phyloP scores from a whole-genome alignment of 257 asterid species.

The Nicotiana otophora region DNA sequence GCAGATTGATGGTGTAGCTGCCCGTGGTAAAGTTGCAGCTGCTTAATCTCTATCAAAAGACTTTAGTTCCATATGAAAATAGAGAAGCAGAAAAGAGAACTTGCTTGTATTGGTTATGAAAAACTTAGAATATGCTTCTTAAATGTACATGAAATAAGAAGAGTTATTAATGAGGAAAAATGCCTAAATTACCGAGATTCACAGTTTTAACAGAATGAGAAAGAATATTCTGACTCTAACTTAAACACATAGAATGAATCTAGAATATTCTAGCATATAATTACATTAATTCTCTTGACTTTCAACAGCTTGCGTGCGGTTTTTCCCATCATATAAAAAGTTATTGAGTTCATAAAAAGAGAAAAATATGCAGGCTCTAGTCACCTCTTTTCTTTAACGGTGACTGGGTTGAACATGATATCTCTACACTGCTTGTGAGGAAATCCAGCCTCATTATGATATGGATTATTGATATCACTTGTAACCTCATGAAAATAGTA shows the following conservation, averaged over 20 bases:
- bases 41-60: not conserved
- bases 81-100: not conserved
- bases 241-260: not conserved
- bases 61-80: not conserved
- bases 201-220: not conserved
- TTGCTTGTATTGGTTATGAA: not conserved
- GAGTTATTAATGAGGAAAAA: not conserved
- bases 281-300: not conserved
- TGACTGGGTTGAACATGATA: not conserved
- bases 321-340: not conserved
- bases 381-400: not conserved
- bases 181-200: not conserved
- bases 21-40: not conserved
- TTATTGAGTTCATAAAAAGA: not conserved
- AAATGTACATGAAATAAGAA: not conserved
- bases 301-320: not conserved
- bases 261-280: not conserved
- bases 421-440: not conserved
- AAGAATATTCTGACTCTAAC: not conserved
- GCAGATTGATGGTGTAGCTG: not conserved
- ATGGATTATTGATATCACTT: not conserved
- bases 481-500: not conserved
- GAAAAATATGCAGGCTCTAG: not conserved
- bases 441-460: not conserved
- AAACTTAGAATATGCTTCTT: not conserved